Base-by-base conservation (phyloP, 2,329 filamentous ascomycete species). In the Pezicula rhizophila region DNA sequence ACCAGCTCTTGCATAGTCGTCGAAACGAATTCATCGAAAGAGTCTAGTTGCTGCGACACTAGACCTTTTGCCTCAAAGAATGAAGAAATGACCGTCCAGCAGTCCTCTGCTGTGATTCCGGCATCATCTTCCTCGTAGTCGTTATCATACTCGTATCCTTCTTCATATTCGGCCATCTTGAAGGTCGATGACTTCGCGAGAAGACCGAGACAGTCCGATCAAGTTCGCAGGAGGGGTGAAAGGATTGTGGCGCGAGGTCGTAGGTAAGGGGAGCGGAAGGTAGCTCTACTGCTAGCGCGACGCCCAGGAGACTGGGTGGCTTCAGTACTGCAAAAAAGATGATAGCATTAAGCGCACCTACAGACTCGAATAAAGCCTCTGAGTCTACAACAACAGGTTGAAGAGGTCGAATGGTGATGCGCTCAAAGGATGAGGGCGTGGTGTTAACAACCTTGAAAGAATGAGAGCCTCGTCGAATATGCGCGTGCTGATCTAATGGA, bases 1-100 rank as follows among this genome's bases (percentile, higher is more conserved):
- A 99, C 87, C 52, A 99, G 82, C 61, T 96, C 89, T 64, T 97
- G 91, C 70, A 99, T 92, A 0, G 91, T 96, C 18, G 88, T 90
- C 52, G 86, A 84, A 49, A 93, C 91, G 64, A 99, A 99, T 66
- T 97, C 91, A 70, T 99, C 90, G 71, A 96, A 99, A 0, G 95
- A 99, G 67, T 97, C 92, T 54, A 97, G 84, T 74, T 99, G 93
- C 70, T 99, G 92, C 14, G 93, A 96, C 18, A 96, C 93, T 28
- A 99, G 79, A 62, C 93, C 92, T 71, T 97, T 99, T 54, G 84
- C 80, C 60, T 96, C 89, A 72, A 99, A 99, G 75, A 96, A 97
- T 8, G 93, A 87, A 49, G 88, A 90, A 66, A 99, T 97, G 64
- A 97, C 92, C 57, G 87, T 87, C 93, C 95, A 99, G 75, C 90